Percentiles rank a stretch among this genome's conserved stretches.
phyloP scores from a whole-genome alignment of 331 rosid genomes.

The Ulmus americana region DNA sequence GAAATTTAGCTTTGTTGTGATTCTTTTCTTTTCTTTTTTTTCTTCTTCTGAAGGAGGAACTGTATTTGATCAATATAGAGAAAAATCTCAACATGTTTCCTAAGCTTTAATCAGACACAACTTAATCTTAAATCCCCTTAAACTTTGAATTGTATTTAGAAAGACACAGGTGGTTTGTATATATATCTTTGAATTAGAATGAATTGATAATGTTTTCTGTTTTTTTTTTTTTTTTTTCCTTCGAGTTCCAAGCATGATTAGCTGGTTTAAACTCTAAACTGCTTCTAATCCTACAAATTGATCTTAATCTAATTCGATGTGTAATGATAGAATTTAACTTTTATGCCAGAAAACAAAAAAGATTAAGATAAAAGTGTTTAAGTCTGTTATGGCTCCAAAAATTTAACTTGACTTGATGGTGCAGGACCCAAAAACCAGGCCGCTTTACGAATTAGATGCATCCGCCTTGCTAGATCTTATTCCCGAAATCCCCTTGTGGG shows the following conservation, averaged over 20 bases:
- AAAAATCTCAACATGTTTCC: not conserved
- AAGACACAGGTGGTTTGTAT: too few relatives aligned
- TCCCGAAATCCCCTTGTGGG: conserved; percentile 89
- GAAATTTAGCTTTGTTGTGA: conserved; percentile 1
- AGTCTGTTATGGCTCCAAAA: conserved; percentile 11
- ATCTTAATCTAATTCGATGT: not conserved
- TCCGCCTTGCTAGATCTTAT: conserved; percentile 56
- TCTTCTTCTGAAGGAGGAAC: not conserved
- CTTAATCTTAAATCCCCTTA: not conserved
- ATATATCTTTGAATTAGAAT: not conserved
- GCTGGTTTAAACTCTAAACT: too few relatives aligned
- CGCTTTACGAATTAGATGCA: conserved; percentile 62
- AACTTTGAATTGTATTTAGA: too few relatives aligned
- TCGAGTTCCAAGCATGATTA: too few relatives aligned
- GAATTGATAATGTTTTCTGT: not conserved
- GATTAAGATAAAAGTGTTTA: not conserved
- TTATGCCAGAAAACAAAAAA: not conserved
- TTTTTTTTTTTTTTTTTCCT: not conserved
- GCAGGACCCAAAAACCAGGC: conserved; percentile 66
- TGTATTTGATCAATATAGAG: not conserved
- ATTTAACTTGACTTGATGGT: conserved; percentile 18
- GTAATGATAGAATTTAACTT: too few relatives aligned
- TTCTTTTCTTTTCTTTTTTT: not conserved
- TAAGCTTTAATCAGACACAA: not conserved
- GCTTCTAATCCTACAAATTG: not conserved